Conservation (phyloP, 768 basidiomycete genomes). For the Auricularia cornea region DNA sequence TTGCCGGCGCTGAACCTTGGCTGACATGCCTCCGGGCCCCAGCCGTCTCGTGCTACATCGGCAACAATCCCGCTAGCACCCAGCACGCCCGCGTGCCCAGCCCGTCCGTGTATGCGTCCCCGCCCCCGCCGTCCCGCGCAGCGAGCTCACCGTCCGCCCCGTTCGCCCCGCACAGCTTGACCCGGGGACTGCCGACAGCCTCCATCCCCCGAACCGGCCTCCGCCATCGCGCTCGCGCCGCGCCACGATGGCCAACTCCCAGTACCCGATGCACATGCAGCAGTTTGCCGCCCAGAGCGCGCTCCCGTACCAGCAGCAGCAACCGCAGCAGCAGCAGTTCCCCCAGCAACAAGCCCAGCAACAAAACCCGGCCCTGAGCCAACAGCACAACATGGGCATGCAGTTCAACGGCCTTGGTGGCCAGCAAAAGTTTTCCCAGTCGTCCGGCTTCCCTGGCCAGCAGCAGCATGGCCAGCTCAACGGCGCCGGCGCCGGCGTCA, state of each 20-base stretch:
- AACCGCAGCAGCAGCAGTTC: slow-evolving; percentile 5
- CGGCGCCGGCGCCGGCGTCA: slow-evolving; percentile 5
- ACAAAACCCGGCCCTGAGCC: background rate
- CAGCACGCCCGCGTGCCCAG: background rate
- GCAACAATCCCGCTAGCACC: background rate
- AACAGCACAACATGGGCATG: slow-evolving; percentile 9
- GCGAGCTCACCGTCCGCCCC: background rate
- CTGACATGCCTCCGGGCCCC: background rate
- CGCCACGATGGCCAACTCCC: background rate
- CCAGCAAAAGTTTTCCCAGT: background rate
- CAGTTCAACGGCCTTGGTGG: background rate
- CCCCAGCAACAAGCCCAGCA: background rate
- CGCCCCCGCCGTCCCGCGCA: background rate
- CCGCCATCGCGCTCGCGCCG: background rate
- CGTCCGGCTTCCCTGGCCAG: background rate
- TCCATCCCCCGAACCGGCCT: background rate
- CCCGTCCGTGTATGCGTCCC: background rate
- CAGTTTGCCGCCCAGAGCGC: background rate
- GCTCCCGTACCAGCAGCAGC: slow-evolving; percentile 8
- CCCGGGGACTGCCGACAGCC: background rate
- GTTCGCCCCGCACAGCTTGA: background rate
- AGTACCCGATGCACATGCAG: slow-evolving; percentile 5
- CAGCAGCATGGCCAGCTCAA: slow-evolving; percentile 4
- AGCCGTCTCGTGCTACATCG: background rate
- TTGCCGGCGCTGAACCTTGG: no score